phyloP scores from a whole-genome alignment of 768 basidiomycete genomes.

The Dentipellis sp. region DNA sequence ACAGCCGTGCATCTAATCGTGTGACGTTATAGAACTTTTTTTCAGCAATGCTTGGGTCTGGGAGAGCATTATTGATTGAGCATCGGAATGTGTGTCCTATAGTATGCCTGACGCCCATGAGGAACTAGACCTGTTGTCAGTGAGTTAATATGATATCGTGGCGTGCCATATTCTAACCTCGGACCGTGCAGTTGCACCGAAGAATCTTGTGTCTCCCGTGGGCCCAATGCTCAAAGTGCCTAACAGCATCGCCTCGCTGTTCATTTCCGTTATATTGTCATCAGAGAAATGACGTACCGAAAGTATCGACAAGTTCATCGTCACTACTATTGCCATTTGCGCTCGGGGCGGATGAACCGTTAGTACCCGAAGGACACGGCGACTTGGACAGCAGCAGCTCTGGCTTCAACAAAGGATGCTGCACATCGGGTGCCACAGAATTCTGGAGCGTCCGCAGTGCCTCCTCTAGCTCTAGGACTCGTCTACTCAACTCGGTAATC shows the following conservation, averaged over 20 bases:
- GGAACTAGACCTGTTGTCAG: conserved; percentile 30
- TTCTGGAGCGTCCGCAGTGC: conserved; percentile 10
- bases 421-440: conserved; percentile 8
- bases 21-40: conserved; percentile 7
- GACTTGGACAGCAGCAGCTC: background rate
- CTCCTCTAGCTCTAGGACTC: conserved; percentile 12
- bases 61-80: background rate
- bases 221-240: conserved; percentile 52
- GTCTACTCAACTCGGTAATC: conserved; percentile 9
- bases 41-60: background rate
- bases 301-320: conserved; percentile 33
- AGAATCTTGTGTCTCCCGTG: conserved; percentile 44
- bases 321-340: conserved; percentile 22
- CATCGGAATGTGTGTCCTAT: too few relatives aligned
- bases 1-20: conserved; percentile 9
- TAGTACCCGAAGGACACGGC: background rate
- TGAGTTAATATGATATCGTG: background rate
- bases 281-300: conserved; percentile 25
- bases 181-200: conserved; percentile 57
- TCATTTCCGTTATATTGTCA: too few relatives aligned
- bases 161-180: conserved; percentile 33
- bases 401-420: conserved; percentile 9
- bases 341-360: background rate
- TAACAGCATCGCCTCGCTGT: conserved; percentile 11
- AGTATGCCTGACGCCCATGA: conserved; percentile 27